phyloP scores from a whole-genome alignment of 163 green algal species.

The Scenedesmus sp. region DNA sequence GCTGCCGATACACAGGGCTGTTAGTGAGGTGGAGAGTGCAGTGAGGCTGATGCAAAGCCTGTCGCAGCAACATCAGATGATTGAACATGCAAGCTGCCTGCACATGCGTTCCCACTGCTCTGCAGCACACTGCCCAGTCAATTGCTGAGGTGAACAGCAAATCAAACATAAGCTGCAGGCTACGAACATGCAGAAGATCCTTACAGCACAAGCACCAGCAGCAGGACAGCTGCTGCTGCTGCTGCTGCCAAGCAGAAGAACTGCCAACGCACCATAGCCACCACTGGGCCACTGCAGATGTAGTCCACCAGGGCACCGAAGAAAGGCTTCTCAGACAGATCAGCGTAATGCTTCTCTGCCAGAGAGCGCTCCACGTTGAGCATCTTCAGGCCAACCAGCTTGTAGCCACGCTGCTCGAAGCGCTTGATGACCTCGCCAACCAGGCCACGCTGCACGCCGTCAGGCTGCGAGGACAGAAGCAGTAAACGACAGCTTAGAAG shows the following conservation, averaged over 20 bases:
- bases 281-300: conserved; percentile 90
- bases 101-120: too few relatives aligned
- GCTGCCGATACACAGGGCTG: too few relatives aligned
- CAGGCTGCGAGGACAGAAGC: conserved; percentile 24
- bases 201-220: conserved; percentile 51
- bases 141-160: too few relatives aligned
- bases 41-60: too few relatives aligned
- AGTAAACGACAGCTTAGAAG: neutral
- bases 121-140: too few relatives aligned
- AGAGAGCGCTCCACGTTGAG: conserved; percentile 82
- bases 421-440: conserved; percentile 86
- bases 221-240: conserved; percentile 20
- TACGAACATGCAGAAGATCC: neutral
- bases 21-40: too few relatives aligned
- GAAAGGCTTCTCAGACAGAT: conserved; percentile 92
- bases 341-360: conserved; percentile 94
- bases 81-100: too few relatives aligned
- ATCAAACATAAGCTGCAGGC: neutral
- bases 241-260: neutral
- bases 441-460: conserved; percentile 78
- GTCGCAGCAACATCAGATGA: too few relatives aligned
- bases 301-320: conserved; percentile 89
- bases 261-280: conserved; percentile 86
- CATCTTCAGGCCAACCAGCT: conserved; percentile 89
- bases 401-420: conserved; percentile 92